A percentile compares a stretch with the other conserved stretches of the same genome.
phyloP scores from a whole-genome alignment of 106 monocot genomes.

The Phalaenopsis aphrodite region DNA sequence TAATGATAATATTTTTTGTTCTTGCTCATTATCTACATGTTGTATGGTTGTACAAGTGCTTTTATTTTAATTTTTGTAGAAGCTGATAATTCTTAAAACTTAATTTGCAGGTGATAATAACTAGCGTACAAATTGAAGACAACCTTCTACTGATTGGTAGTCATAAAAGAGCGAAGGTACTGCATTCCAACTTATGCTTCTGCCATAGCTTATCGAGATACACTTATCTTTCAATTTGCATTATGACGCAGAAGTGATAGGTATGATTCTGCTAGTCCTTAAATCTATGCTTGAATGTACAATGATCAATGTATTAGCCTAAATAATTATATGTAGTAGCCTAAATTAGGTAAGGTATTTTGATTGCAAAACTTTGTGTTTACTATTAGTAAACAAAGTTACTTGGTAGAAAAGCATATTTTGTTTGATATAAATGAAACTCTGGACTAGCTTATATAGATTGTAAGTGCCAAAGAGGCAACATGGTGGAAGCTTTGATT shows the following conservation, averaged over 20 bases:
- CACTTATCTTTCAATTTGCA: background rate
- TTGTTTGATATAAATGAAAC: background rate
- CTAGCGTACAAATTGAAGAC: constrained; percentile 57
- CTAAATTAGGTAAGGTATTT: background rate
- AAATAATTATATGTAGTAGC: background rate
- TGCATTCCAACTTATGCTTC: background rate
- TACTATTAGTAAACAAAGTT: background rate
- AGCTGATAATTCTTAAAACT: background rate
- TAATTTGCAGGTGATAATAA: constrained; percentile 75
- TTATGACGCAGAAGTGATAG: background rate
- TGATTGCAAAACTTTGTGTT: background rate
- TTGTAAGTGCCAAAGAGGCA: background rate
- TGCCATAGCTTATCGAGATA: background rate
- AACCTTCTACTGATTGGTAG: constrained; percentile 84
- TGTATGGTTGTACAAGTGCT: background rate
- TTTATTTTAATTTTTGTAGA: background rate
- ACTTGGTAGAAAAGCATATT: background rate
- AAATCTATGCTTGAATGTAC: background rate
- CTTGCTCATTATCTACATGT: background rate
- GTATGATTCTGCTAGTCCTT: background rate
- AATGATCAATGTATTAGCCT: background rate
- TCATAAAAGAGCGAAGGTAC: constrained; percentile 79
- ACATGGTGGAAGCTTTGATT: no score
- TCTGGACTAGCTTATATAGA: background rate
- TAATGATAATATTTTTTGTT: background rate